Conservation (phyloP, 208 protist species). For the Crithidia bombi region DNA sequence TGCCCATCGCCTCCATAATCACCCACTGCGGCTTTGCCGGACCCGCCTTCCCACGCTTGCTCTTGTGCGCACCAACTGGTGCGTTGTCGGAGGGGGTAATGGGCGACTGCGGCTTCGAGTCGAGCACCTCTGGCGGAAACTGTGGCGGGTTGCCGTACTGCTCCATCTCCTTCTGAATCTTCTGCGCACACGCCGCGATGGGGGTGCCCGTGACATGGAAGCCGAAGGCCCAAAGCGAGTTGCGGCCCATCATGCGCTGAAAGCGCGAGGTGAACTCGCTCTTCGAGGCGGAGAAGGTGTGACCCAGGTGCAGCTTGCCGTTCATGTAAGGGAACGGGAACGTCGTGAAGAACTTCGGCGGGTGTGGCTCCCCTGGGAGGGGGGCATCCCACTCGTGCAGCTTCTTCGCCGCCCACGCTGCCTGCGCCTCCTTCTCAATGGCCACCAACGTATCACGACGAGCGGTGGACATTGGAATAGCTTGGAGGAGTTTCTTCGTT, state of each 20-base stretch:
- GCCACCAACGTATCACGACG: slow-evolving; percentile 75
- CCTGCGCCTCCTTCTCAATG: slow-evolving; percentile 75
- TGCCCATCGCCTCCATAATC: slow-evolving; percentile 97
- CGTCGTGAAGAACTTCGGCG: slow-evolving; percentile 97
- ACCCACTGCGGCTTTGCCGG: slow-evolving; percentile 96
- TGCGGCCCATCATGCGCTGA: slow-evolving; percentile 97
- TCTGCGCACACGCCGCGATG: slow-evolving; percentile 99
- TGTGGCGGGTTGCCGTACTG: slow-evolving; percentile 90
- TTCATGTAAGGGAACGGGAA: slow-evolving; percentile 99
- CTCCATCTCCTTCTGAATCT: slow-evolving; percentile 93
- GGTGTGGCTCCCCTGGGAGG: slow-evolving; percentile 39
- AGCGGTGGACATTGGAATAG: slow-evolving; percentile 67
- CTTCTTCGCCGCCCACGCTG: slow-evolving; percentile 62
- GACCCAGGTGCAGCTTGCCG: slow-evolving; percentile 98
- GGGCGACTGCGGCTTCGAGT: slow-evolving; percentile 45
- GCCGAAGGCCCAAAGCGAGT: slow-evolving; percentile 99
- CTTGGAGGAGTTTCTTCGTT: too few relatives aligned
- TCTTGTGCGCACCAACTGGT: slow-evolving; percentile 65
- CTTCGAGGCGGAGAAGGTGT: slow-evolving; percentile 99
- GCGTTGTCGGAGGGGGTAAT: slow-evolving; percentile 10
- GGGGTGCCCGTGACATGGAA: slow-evolving; percentile 99
- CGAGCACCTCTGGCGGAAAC: slow-evolving; percentile 70
- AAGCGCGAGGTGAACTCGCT: slow-evolving; percentile 98
- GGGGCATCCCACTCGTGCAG: slow-evolving; percentile 76
- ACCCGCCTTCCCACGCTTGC: slow-evolving; percentile 92